These are phyloP conservation scores for Suhomyces wounanorum DNA, from an alignment of 1,139 yeast genomes.

Conservation along the genomic window DNA sequence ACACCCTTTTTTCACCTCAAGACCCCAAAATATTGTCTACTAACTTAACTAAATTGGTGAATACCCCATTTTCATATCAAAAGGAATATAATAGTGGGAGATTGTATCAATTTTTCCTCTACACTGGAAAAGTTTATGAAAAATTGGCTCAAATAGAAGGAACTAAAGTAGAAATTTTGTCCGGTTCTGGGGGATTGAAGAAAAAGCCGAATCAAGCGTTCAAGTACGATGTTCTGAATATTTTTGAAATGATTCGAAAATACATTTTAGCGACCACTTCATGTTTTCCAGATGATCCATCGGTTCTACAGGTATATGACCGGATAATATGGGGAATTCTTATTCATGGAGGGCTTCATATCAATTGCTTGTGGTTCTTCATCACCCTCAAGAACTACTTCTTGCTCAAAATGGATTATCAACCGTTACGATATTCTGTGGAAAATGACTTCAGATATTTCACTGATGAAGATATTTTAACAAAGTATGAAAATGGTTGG, in stretches of 20 bases:
- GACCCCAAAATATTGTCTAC: not conserved
- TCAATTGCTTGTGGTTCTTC: slow-evolving; percentile 45
- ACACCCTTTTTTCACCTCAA: not conserved
- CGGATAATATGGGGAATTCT: slow-evolving; percentile 41
- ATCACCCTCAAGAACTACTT: slow-evolving; percentile 32
- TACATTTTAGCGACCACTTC: slow-evolving; percentile 32
- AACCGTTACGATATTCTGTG: slow-evolving; percentile 22
- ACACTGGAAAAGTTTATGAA: slow-evolving; percentile 25
- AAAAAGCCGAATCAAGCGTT: slow-evolving; percentile 5
- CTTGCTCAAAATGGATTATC: slow-evolving; percentile 24
- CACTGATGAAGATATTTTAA: slow-evolving; percentile 13
- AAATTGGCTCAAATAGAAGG: slow-evolving; percentile 17
- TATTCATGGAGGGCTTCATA: slow-evolving; percentile 46
- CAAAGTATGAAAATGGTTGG: slow-evolving; percentile 25
- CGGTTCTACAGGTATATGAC: slow-evolving; percentile 31
- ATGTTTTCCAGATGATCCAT: slow-evolving; percentile 39
- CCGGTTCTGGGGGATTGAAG: not conserved
- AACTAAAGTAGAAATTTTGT: slow-evolving; percentile 6
- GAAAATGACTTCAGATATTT: slow-evolving; percentile 21
- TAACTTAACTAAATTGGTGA: not conserved
- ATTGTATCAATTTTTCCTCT: slow-evolving; percentile 19
- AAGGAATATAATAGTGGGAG: slow-evolving; percentile 1
- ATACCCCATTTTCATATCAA: not conserved
- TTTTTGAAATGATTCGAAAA: slow-evolving; percentile 35
- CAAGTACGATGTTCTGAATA: slow-evolving; percentile 22